A percentile compares a stretch with the other conserved stretches of the same genome.
Conservation (phyloP, 139 green algal genomes). For the Picocystis salinarum region DNA sequence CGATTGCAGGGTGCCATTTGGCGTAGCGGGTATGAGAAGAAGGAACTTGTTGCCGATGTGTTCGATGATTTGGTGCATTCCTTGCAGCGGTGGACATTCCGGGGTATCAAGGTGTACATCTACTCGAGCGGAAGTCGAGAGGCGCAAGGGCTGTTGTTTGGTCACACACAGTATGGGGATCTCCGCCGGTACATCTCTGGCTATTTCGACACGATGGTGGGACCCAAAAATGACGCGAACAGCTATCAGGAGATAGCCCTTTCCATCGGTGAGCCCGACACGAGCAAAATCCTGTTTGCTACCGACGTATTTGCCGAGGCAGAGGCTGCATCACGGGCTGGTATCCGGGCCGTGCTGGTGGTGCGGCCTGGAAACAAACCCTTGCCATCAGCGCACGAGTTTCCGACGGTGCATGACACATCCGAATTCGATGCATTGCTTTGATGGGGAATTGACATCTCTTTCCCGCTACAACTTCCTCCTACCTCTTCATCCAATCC, state of each 20-base stretch:
- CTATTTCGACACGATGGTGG: slow-evolving; percentile 85
- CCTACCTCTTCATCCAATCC: too few species aligned
- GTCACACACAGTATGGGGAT: slow-evolving; percentile 45
- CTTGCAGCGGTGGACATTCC: too few species aligned
- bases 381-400: slow-evolving; percentile 30
- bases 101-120: slow-evolving; percentile 80
- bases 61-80: too few species aligned
- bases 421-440: too few species aligned
- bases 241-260: slow-evolving; percentile 69
- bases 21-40: too few species aligned
- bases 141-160: slow-evolving; percentile 44
- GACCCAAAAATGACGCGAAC: slow-evolving; percentile 30
- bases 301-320: slow-evolving; percentile 70
- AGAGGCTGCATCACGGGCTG: slow-evolving; percentile 44
- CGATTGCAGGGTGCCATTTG: too few species aligned
- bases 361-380: slow-evolving; percentile 54
- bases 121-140: slow-evolving; percentile 64
- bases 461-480: too few species aligned
- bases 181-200: slow-evolving; percentile 61
- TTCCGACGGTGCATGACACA: too few species aligned
- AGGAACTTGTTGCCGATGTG: too few species aligned
- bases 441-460: too few species aligned
- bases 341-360: slow-evolving; percentile 54
- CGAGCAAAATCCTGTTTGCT: slow-evolving; percentile 56
- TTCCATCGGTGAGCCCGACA: slow-evolving; percentile 45